Conservation (phyloP, 495 filamentous ascomycete species). For the Hypoxylon perforatum region DNA sequence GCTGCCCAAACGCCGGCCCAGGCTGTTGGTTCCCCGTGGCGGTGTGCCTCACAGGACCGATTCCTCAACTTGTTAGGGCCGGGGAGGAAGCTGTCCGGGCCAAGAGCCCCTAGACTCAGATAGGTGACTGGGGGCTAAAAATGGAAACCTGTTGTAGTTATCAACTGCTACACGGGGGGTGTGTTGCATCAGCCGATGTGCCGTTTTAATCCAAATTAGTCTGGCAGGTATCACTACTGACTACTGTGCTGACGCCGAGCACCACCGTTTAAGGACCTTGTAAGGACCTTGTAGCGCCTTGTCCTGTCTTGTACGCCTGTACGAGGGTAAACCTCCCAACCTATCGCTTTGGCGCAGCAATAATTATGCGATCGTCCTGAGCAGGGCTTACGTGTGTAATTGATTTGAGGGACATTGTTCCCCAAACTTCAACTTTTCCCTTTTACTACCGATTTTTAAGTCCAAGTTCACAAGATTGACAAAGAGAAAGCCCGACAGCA, state of each 20-base stretch:
- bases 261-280: too few species aligned
- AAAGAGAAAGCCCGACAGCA: not conserved
- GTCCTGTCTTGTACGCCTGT: too few species aligned
- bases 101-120: slow-evolving; percentile 29
- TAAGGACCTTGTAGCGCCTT: slow-evolving; percentile 8
- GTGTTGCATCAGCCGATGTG: slow-evolving; percentile 24
- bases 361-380: slow-evolving; percentile 27
- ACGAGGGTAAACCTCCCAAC: slow-evolving; percentile 25
- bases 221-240: too few species aligned
- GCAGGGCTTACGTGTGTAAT: slow-evolving; percentile 36
- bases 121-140: slow-evolving; percentile 15
- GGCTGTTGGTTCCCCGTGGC: slow-evolving; percentile 24
- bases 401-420: slow-evolving; percentile 12
- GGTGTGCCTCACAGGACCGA: slow-evolving; percentile 19
- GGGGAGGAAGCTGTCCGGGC: slow-evolving; percentile 9
- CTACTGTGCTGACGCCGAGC: slow-evolving; percentile 30
- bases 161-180: not conserved
- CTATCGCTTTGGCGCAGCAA: slow-evolving; percentile 28
- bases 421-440: slow-evolving; percentile 7
- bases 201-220: slow-evolving; percentile 12
- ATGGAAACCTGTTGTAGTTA: not conserved
- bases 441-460: slow-evolving; percentile 10
- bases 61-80: slow-evolving; percentile 7
- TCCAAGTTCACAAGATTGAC: slow-evolving; percentile 1
- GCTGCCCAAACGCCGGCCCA: slow-evolving; percentile 20